Base-by-base conservation (phyloP, 75 land plant genomes). In the Selaginella moellendorffii region DNA sequence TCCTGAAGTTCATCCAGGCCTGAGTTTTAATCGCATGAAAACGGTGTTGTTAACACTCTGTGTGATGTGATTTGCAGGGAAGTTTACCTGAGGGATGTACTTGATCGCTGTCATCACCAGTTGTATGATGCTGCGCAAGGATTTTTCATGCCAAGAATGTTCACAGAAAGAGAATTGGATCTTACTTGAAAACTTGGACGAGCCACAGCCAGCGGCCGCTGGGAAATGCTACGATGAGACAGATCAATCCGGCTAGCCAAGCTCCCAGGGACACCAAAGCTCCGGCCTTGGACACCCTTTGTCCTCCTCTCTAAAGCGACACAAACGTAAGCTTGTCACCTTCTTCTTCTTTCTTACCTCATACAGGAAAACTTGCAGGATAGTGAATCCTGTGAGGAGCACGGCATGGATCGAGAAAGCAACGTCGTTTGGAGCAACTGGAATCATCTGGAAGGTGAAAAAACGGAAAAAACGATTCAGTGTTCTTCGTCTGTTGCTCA, bases 401-500 rank as follows among this genome's bases (percentile, higher is more conserved):
- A 88, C 95, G 56, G 97, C 97, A 83, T 91, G 95, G 2, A 74
- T 74, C 14, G 97, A 91, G 73, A 91, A 91, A 53, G 97, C 97
- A 66, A 91, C 97, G 76, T 91, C 97, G 79, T 81, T 90, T 52
- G 80, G 79, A 24, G 97, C 95, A 2, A 88, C 97, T 54, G 95
- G 97, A 58, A 91, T 91, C 79, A 91, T 70, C 97, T 91, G 97
- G 52, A 42, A 59, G 28, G 53, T n/a, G 10, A 42, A 65, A 61
- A 36, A n/a, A n/a, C n/a, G n/a, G n/a, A n/a, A n/a, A n/a, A n/a
- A n/a, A n/a, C n/a, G n/a, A n/a, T n/a, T n/a, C n/a, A n/a, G n/a
- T n/a, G n/a, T n/a, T n/a, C n/a, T n/a, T n/a, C n/a, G n/a, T n/a
- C n/a, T n/a, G n/a, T n/a, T n/a, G n/a, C 20, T 36, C 36, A 30